A percentile compares a stretch with the other conserved stretches of the same genome.
Evolutionary conservation across 768 basidiomycete species (phyloP).

Genomic region (Boletus eberwhitei): DNA sequence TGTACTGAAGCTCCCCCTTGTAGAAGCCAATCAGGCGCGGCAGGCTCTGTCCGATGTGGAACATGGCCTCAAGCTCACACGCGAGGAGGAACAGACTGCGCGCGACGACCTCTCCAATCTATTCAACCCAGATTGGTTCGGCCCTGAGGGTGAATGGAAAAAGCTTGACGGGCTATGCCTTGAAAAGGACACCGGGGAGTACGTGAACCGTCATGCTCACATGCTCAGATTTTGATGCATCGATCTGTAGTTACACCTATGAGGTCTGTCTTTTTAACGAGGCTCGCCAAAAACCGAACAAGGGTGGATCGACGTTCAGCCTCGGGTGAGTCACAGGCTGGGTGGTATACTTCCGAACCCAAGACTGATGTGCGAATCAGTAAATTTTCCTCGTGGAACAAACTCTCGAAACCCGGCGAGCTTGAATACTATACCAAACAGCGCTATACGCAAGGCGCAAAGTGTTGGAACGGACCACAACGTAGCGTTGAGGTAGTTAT

Average conservation of each 20-base stretch:
- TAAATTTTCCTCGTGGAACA: conserved; percentile 78
- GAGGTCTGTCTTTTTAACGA: conserved; percentile 90
- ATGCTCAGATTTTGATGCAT: conserved; percentile 5
- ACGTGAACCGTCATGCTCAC: conserved; percentile 35
- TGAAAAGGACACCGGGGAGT: conserved; percentile 87
- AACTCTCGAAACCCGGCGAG: conserved; percentile 52
- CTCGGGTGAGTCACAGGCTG: conserved; percentile 68
- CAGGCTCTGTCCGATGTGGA: conserved; percentile 64
- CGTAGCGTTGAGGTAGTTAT: conserved; percentile 71
- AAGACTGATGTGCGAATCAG: conserved; percentile 36
- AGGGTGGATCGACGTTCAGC: conserved; percentile 69
- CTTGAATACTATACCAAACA: conserved; percentile 80
- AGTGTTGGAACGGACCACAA: conserved; percentile 96
- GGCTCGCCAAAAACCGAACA: conserved; percentile 83
- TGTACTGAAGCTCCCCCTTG: conserved; percentile 1
- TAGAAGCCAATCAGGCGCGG: conserved; percentile 60
- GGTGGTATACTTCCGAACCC: neutral
- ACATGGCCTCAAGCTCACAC: conserved; percentile 47
- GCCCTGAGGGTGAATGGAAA: conserved; percentile 90
- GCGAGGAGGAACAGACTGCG: conserved; percentile 52
- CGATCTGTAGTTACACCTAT: conserved; percentile 74
- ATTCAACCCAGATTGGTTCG: conserved; percentile 64
- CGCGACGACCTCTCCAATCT: conserved; percentile 61
- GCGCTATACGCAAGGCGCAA: conserved; percentile 76
- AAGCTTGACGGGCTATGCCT: conserved; percentile 84